Evolutionary conservation across 768 basidiomycete genomes (phyloP).

Genomic region (Lentinula detonsa): DNA sequence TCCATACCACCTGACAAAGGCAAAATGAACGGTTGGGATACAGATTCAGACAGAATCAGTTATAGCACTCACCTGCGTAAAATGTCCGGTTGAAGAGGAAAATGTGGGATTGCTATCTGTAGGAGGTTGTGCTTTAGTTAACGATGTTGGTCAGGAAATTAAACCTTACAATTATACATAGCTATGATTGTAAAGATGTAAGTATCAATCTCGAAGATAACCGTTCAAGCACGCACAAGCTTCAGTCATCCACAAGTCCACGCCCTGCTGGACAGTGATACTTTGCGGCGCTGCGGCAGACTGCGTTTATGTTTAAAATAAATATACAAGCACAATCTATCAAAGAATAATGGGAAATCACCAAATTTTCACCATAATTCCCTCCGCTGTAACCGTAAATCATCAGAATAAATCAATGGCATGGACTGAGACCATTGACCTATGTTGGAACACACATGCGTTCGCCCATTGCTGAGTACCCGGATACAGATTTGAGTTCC

Average conservation of each 20-base stretch:
- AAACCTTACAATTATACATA: not conserved
- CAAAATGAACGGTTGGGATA: not conserved
- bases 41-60: too few species aligned
- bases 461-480: constrained; percentile 16
- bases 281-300: constrained; percentile 12
- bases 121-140: not conserved
- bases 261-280: constrained; percentile 12
- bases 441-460: constrained; percentile 20
- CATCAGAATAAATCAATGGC: too few species aligned
- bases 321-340: not conserved
- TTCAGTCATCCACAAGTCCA: constrained; percentile 23
- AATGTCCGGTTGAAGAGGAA: constrained; percentile 20
- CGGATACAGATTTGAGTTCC: constrained; percentile 16
- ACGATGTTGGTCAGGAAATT: too few species aligned
- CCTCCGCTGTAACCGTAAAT: not conserved
- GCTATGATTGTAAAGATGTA: too few species aligned
- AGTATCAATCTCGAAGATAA: not conserved
- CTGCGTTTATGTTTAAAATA: constrained; percentile 6
- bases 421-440: constrained; percentile 6
- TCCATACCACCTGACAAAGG: constrained; percentile 43
- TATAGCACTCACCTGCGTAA: constrained; percentile 19
- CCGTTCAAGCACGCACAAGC: constrained; percentile 14
- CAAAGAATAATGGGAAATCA: not conserved
- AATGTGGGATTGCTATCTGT: constrained; percentile 22
- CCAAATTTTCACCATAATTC: constrained; percentile 24